Evolutionary conservation across 192 early-diverging fungal genomes (phyloP), one percentile per base, ranked within the genome.

Genomic region (Backusella westeae): DNA sequence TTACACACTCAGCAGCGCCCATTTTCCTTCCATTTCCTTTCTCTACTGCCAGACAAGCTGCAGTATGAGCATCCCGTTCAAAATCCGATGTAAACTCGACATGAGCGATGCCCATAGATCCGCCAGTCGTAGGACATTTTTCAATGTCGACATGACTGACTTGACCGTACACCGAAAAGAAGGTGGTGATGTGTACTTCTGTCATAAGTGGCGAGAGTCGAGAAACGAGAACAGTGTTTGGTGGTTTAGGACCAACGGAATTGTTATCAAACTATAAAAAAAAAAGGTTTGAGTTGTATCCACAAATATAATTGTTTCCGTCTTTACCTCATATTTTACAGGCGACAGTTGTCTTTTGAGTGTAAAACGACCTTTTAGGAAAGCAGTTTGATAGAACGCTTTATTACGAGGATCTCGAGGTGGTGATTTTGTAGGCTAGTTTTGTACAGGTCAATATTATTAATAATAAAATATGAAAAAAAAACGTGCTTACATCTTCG

Each of bases 151-250:
- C 84, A 63, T 78, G 75, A 35, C 83, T 72, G 32, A 86, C 84
- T 59, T 84, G 78, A 1, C 88, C 88, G 79, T 87, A 89, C 49
- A 83, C 75, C 26, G 85, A 84, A 73, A 89, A 85, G 35, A 82
- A 77, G 1, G 83, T 80, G 2, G 66, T 76, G 12, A 85, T 71
- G 46, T 82, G 78, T 17, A 72, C 21, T 49, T 79, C 83, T 4
- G 80, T 85, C n/a, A 78, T 82, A 1, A 82, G 59, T 17, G 83
- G 81, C 21, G 80, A 76, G 2, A 85, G 75, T 38, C 77, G 68
- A 19, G 83, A 82, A 35, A 85, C 71, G 4, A 85, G 74, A 12
- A 85, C 75, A n/a, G 76, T 78, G 21, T 72, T 71, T 4, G 75
- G 78, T 23, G 77, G 81, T 44, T 72, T 74, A 19, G 81, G 77